phyloP scores from a whole-genome alignment of 164 flowering plant species.

The Aristolochia fimbriata region DNA sequence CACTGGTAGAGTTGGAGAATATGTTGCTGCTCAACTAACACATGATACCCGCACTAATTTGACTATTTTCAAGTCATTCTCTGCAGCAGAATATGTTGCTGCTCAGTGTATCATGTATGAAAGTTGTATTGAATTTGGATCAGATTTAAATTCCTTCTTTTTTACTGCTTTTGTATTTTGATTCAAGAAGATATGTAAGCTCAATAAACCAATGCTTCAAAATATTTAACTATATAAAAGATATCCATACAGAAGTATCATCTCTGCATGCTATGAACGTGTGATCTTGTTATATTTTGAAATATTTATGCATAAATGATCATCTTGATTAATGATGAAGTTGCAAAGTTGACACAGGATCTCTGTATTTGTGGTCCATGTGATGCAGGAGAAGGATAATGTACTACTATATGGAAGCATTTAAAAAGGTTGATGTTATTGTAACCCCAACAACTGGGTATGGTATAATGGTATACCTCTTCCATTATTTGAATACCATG shows the following conservation, averaged over 20 bases:
- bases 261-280: neutral
- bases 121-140: slow-evolving; percentile 15
- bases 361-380: neutral
- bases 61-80: slow-evolving; percentile 60
- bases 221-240: too few relatives aligned
- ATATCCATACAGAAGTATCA: neutral
- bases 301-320: neutral
- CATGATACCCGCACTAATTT: slow-evolving; percentile 71
- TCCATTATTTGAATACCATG: neutral
- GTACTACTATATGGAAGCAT: slow-evolving; percentile 81
- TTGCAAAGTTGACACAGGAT: neutral
- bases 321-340: neutral
- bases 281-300: neutral
- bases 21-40: slow-evolving; percentile 42
- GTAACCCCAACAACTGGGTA: slow-evolving; percentile 99
- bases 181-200: neutral
- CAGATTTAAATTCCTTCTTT: neutral
- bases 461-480: slow-evolving; percentile 9
- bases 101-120: slow-evolving; percentile 81
- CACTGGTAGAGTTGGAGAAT: slow-evolving; percentile 40
- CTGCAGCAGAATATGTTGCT: slow-evolving; percentile 79
- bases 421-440: slow-evolving; percentile 82
- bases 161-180: neutral
- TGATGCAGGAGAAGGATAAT: slow-evolving; percentile 75
- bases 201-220: too few relatives aligned